Base-by-base conservation (phyloP, 768 basidiomycete species). In the Strobilomyces dryophilus region DNA sequence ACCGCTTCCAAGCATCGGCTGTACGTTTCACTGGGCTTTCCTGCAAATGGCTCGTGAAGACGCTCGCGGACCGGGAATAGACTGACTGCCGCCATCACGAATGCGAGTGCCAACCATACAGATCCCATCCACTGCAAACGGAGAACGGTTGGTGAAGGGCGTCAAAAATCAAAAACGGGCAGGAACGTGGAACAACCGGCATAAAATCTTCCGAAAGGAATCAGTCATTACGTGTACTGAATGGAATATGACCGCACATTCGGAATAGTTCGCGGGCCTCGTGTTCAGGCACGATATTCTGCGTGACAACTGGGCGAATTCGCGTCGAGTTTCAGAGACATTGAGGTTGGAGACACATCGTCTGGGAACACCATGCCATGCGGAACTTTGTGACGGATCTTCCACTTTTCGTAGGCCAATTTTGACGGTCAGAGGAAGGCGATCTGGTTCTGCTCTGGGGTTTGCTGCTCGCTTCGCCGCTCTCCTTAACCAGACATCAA, bases 101-200 rank as follows among this genome's bases (percentile, higher is more conserved):
- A 94, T 90, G 53, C 87, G 83, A 12, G 92, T 87, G 4, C 91
- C 94, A 35, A 95, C 91, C 86, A 94, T 91, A 66, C 94, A 93
- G 34, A 98, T 95, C 20, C 86, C 84, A 60, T 95, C 85, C 20
- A 98, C 86, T 39, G 92, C 92, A 71, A 95, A 97, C 0, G 94
- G 95, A 47, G 93, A 95, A 44, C 94, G 84, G 52, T 87, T n/a
- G 82, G 63, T 90, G 91, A 52, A 98, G 74, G 40, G 83, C 80
- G 42, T 94, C 89, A 69, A 83, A 97, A 0, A 69, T 97, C 92
- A 63, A 94, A 95, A 6, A 95, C 84, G 41, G 95, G 90, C 36
- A 93, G 71, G 67, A 92, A 93, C 17, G 88, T 91, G 21, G 90
- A 92, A 65, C 93, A 95, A n/a, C 94, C 94, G 43, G 84, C 80